These are phyloP conservation scores for Aspergillus bombycis DNA, from an alignment of 2,329 filamentous ascomycete genomes.

Conservation along the genomic window DNA sequence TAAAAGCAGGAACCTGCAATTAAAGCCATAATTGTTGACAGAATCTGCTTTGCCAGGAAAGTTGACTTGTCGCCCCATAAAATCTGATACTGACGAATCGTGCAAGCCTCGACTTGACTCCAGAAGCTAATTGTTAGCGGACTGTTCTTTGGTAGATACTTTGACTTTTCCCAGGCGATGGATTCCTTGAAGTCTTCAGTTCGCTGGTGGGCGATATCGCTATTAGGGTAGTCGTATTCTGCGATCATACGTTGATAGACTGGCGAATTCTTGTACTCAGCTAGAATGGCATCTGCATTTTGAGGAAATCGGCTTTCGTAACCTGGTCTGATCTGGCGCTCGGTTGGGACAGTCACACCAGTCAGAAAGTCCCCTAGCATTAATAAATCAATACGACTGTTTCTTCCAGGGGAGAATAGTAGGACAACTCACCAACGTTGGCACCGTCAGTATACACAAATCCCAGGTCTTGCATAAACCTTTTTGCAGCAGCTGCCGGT, in stretches of 20 bases:
- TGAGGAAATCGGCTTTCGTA: slow-evolving; percentile 50
- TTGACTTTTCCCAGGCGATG: slow-evolving; percentile 59
- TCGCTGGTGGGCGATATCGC: slow-evolving; percentile 50
- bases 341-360: slow-evolving; percentile 62
- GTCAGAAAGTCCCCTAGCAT: slow-evolving; percentile 63
- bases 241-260: slow-evolving; percentile 55
- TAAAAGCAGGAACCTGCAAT: slow-evolving; percentile 71
- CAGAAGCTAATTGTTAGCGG: slow-evolving; percentile 60
- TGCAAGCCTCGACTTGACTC: slow-evolving; percentile 59
- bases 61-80: slow-evolving; percentile 67
- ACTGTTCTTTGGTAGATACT: slow-evolving; percentile 56
- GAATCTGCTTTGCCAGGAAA: slow-evolving; percentile 64
- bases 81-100: slow-evolving; percentile 66
- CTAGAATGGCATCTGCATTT: slow-evolving; percentile 47
- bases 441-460: slow-evolving; percentile 65
- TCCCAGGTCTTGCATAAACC: slow-evolving; percentile 67
- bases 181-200: slow-evolving; percentile 59
- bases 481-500: slow-evolving; percentile 58
- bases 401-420: no score
- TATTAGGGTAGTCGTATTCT: slow-evolving; percentile 62
- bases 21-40: slow-evolving; percentile 61
- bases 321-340: slow-evolving; percentile 48
- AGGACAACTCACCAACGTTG: slow-evolving; percentile 48
- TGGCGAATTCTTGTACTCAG: slow-evolving; percentile 55
- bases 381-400: no score